Base-by-base conservation (phyloP, 768 basidiomycete genomes). In the Pisolithus tinctorius region DNA sequence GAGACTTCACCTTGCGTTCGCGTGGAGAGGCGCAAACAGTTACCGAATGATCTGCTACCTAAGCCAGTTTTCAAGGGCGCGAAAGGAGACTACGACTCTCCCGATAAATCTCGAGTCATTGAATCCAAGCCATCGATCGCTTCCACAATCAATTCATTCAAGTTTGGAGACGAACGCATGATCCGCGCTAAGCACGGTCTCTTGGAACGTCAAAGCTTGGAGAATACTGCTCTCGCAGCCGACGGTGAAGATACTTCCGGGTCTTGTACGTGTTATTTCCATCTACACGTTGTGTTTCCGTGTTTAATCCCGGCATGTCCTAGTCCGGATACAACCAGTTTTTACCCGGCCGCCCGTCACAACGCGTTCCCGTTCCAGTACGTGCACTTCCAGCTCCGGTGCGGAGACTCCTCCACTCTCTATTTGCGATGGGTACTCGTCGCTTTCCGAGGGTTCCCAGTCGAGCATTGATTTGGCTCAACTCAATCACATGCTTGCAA, bases 401-500 rank as follows among this genome's bases (percentile, higher is more conserved):
- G 72, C 67, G 11, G 84, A 86, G 10, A 88, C 87, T 0, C 85
- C 86, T 5, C 84, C 87, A 0, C 73, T 88, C 4, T 84, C 84
- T 1, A 63, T 75, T 4, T 86, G 81, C 0, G 86, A 88, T 52
- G 80, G 80, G 3, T 84, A 83, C 1, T 86, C 81, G 2, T 69
- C 77, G 0, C 67, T 81, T 44, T 85, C 83, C 0, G 84, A 81
- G 4, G 84, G 83, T 30, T 90, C 88, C 0, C 80, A 85, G 63
- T 88, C 85, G 0, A 88, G 87, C 67, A 82, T 89, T 50, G 88
- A 91, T 63, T 63, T 89, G 2, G 74, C 77, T 0, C 80, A 81
- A 1, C 64, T 91, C 49, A 81, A 81, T 54, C 55, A 69, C 4
- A 65, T 80, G 16, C 74, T 91, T 16, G 64, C 81, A 4, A 82